Conservation (phyloP, 148 eudicot species). For the Pouteria glomerata region DNA sequence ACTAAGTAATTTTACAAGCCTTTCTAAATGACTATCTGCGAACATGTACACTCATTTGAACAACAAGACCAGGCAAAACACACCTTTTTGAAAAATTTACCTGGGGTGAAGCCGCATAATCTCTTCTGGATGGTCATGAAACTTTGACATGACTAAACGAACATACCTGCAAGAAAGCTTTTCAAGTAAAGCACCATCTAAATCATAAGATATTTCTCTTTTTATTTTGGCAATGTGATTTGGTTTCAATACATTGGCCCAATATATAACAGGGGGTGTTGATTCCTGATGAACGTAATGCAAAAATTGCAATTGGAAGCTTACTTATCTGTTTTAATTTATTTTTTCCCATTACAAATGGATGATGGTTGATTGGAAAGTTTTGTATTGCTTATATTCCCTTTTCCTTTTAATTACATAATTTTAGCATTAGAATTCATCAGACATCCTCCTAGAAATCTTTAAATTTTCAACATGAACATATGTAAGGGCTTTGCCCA, state of each 20-base stretch:
- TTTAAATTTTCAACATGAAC: no score
- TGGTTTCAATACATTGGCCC: neutral
- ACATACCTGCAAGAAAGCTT: constrained; percentile 60
- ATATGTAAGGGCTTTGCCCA: no score
- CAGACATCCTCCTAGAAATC: no score
- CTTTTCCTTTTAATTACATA: no score
- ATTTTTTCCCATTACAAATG: no score
- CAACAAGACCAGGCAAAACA: neutral
- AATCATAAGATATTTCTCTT: neutral
- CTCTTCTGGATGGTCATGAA: constrained; percentile 47
- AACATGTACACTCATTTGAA: neutral
- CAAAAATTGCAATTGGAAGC: no score
- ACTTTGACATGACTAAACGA: constrained; percentile 79
- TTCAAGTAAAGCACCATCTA: constrained; percentile 1
- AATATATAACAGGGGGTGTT: no score
- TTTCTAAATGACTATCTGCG: neutral
- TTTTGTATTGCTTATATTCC: no score
- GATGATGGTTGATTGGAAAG: no score
- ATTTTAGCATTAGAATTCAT: no score
- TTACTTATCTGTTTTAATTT: no score
- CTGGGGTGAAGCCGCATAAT: constrained; percentile 70
- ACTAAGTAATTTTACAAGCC: neutral
- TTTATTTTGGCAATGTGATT: neutral
- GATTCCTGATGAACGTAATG: no score
- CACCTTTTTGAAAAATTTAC: constrained; percentile 30